Evolutionary conservation across 1,284 basidiomycete species (phyloP).

Genomic region (Malassezia yamatoensis): DNA sequence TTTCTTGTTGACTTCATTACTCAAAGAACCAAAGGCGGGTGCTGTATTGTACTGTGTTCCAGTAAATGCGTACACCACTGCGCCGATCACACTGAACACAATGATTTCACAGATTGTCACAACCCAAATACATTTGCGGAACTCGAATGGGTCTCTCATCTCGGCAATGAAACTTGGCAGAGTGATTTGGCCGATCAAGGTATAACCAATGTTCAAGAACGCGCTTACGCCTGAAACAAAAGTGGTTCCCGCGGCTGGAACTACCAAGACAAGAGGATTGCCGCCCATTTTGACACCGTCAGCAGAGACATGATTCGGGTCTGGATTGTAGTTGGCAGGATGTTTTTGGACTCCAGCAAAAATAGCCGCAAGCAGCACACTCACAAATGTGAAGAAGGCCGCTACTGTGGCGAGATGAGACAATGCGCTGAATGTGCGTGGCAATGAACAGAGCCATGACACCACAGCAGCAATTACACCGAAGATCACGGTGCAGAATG

Average conservation of each 20-base stretch:
- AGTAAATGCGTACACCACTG: background rate
- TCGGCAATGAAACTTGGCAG: slow-evolving; percentile 1
- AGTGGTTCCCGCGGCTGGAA: background rate
- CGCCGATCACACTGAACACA: background rate
- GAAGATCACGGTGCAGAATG: background rate
- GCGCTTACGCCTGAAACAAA: background rate
- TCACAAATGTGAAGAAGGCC: background rate
- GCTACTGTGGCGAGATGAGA: background rate
- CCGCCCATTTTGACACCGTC: slow-evolving; percentile 1
- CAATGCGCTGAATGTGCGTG: background rate
- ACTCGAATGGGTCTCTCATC: background rate
- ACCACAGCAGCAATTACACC: background rate
- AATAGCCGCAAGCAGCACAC: background rate
- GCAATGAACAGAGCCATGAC: background rate
- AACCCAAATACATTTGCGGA: slow-evolving; percentile 4
- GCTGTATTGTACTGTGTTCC: slow-evolving; percentile 1
- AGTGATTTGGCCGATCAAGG: slow-evolving; percentile 1
- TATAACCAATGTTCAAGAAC: slow-evolving; percentile 1
- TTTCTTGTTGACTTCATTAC: background rate
- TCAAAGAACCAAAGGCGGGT: background rate
- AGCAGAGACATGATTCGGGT: background rate
- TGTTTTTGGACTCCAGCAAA: background rate
- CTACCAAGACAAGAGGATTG: background rate
- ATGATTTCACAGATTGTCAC: background rate
- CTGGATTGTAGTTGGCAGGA: background rate